These are phyloP conservation scores for Cruciata laevipes DNA, from an alignment of 257 asterid genomes.

Conservation along the genomic window DNA sequence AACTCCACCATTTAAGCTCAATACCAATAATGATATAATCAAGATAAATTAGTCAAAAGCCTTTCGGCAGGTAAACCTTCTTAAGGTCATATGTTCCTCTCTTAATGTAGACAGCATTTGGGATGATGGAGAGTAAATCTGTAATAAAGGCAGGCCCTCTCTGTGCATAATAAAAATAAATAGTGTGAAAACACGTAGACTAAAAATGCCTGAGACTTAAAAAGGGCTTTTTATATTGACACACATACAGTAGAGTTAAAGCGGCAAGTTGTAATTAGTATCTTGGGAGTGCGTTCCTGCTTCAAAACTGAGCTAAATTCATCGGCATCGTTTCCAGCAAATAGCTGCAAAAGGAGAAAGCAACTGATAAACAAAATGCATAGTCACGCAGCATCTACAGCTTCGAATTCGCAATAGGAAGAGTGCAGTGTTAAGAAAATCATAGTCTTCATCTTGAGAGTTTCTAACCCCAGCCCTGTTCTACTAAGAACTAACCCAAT, in stretches of 20 bases:
- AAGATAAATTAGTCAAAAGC: too few species aligned
- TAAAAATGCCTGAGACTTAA: not conserved
- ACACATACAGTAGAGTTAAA: slow-evolving; percentile 72
- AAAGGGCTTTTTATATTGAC: not conserved
- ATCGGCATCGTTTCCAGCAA: slow-evolving; percentile 82
- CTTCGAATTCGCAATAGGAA: not conserved
- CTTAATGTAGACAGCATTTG: slow-evolving; percentile 72
- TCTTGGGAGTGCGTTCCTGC: slow-evolving; percentile 56
- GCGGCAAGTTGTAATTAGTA: slow-evolving; percentile 83
- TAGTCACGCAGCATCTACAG: not conserved
- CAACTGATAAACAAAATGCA: not conserved
- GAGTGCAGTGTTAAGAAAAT: not conserved
- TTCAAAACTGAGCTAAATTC: slow-evolving; percentile 64
- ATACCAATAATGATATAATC: not conserved
- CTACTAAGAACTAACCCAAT: too few species aligned
- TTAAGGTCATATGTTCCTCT: slow-evolving; percentile 94
- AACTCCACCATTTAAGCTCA: not conserved
- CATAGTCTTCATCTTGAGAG: slow-evolving; percentile 5
- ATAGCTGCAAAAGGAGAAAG: slow-evolving; percentile 33
- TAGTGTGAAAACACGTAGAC: not conserved
- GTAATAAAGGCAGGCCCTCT: slow-evolving; percentile 85
- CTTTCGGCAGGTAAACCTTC: slow-evolving; percentile 34
- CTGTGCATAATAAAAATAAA: slow-evolving; percentile 34
- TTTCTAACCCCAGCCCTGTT: not conserved
- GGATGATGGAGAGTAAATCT: slow-evolving; percentile 69